These are phyloP conservation scores for Pseudogymnoascus sp. DNA, from an alignment of 2,329 filamentous ascomycete species.

Conservation along the genomic window DNA sequence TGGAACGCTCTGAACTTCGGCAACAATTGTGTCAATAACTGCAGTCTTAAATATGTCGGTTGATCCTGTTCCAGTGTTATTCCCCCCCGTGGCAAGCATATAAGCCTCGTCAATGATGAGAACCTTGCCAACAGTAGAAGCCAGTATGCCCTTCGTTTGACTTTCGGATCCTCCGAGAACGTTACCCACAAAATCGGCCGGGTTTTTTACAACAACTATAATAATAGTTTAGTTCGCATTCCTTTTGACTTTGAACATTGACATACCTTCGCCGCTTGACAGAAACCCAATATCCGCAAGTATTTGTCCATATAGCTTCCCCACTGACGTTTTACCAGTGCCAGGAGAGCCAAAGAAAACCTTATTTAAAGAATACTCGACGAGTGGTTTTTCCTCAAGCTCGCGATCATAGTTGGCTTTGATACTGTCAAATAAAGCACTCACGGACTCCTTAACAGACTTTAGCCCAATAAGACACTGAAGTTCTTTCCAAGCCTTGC, in stretches of 20 bases:
- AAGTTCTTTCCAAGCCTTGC: background rate
- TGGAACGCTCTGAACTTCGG: slow-evolving; percentile 57
- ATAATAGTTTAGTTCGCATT: no score
- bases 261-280: slow-evolving; percentile 19
- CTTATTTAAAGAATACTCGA: background rate
- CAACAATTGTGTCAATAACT: slow-evolving; percentile 66
- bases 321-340: background rate
- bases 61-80: no score
- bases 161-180: slow-evolving; percentile 42
- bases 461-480: background rate
- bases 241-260: no score
- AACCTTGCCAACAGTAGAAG: slow-evolving; percentile 43
- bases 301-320: background rate
- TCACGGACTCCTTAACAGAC: no score
- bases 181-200: slow-evolving; percentile 44
- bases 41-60: slow-evolving; percentile 31
- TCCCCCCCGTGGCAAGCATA: no score
- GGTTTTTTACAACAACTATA: slow-evolving; percentile 43
- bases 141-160: slow-evolving; percentile 45
- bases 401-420: background rate
- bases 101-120: slow-evolving; percentile 49
- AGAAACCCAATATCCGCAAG: background rate
- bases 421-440: no score
- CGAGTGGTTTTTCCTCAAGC: background rate
- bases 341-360: background rate